phyloP scores from a whole-genome alignment of 352 stramenopile species.

The Peronospora belbahrii region DNA sequence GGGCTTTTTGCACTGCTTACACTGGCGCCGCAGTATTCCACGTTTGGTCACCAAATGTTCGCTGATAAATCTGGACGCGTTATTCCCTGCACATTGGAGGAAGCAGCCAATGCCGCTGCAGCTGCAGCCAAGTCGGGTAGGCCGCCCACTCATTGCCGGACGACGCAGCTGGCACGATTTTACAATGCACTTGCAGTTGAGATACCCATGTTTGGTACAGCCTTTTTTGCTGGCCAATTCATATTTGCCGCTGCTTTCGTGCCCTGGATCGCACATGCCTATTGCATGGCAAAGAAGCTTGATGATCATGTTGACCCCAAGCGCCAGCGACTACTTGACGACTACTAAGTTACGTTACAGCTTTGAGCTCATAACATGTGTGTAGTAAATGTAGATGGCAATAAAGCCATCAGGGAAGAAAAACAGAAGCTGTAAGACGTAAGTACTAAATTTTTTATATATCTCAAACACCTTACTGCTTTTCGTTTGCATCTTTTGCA shows the following conservation, averaged over 20 bases:
- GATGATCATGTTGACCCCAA: slow-evolving; percentile 61
- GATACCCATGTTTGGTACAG: slow-evolving; percentile 64
- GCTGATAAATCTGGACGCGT: slow-evolving; percentile 35
- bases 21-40: slow-evolving; percentile 77
- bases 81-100: slow-evolving; percentile 56
- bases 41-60: slow-evolving; percentile 77
- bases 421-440: slow-evolving; percentile 7
- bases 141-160: slow-evolving; percentile 45
- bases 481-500: slow-evolving; percentile 2
- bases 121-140: slow-evolving; percentile 19
- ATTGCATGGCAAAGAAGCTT: slow-evolving; percentile 59
- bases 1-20: slow-evolving; percentile 76
- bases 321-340: slow-evolving; percentile 50
- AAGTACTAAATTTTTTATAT: slow-evolving; percentile 29
- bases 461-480: slow-evolving; percentile 15
- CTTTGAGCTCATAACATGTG: not conserved
- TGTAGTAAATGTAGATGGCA: not conserved
- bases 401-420: not conserved
- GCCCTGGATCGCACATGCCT: slow-evolving; percentile 70
- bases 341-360: slow-evolving; percentile 30
- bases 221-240: slow-evolving; percentile 70
- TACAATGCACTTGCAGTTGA: slow-evolving; percentile 69
- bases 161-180: slow-evolving; percentile 71
- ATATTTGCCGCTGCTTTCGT: slow-evolving; percentile 66
- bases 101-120: slow-evolving; percentile 42